Conservation (phyloP, 257 asterid genomes). For the Mitragyna speciosa region DNA sequence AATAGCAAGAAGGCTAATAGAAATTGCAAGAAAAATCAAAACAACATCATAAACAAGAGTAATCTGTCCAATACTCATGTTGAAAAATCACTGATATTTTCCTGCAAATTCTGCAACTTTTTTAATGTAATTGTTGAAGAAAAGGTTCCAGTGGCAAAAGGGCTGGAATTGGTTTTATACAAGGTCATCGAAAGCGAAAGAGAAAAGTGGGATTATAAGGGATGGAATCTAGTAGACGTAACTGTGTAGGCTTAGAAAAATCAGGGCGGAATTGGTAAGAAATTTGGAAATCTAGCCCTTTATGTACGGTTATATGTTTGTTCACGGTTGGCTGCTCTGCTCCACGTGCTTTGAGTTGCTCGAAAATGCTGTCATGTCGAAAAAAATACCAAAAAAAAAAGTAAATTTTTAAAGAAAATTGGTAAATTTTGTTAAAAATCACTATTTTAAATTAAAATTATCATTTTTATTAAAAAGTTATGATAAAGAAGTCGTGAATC, state of each 20-base stretch:
- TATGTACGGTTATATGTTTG: conserved; percentile 22
- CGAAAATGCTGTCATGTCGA: too few relatives aligned
- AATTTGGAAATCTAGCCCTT: conserved; percentile 16
- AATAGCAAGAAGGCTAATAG: conserved; percentile 29
- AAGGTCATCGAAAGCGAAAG: not conserved
- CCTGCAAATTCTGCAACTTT: not conserved
- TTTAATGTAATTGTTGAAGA: not conserved
- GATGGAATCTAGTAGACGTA: conserved; percentile 3
- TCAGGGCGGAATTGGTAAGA: conserved; percentile 11
- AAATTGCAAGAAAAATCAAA: conserved; percentile 37
- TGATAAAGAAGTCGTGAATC: too few relatives aligned
- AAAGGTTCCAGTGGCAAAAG: conserved; percentile 11
- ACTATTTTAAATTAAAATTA: too few relatives aligned
- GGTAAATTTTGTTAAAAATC: too few relatives aligned
- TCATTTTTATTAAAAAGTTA: too few relatives aligned
- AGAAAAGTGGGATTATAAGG: conserved; percentile 5
- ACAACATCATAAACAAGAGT: conserved; percentile 35
- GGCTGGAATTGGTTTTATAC: conserved; percentile 2
- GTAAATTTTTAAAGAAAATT: not conserved
- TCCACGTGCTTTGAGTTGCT: not conserved
- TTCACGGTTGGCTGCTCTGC: conserved; percentile 38
- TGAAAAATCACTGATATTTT: not conserved
- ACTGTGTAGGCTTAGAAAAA: conserved; percentile 17
- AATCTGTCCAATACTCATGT: conserved; percentile 37
- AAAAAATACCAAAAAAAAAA: too few relatives aligned